phyloP scores from a whole-genome alignment of 768 basidiomycete genomes.

The Hemileccinum rubropunctum region DNA sequence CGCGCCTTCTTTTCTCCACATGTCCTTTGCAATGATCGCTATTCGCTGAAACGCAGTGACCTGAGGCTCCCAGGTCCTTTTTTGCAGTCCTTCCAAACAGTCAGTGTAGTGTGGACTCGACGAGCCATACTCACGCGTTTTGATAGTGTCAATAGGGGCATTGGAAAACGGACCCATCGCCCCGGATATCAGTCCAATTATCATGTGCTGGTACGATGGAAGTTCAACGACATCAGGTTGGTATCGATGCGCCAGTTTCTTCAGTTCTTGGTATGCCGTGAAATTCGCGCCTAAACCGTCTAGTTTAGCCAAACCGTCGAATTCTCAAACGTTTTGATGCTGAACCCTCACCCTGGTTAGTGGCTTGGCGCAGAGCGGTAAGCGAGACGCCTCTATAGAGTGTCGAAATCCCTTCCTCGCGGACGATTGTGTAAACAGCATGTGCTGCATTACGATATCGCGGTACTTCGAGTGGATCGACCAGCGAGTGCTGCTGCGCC shows the following conservation, averaged over 20 bases:
- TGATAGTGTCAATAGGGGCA: conserved; percentile 93
- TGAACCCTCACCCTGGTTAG: conserved; percentile 79
- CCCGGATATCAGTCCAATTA: conserved; percentile 92
- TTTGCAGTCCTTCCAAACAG: conserved; percentile 66
- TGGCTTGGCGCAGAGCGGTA: conserved; percentile 94
- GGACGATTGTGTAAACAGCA: conserved; percentile 90
- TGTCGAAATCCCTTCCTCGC: conserved; percentile 83
- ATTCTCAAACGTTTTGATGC: conserved; percentile 5
- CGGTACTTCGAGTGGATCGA: conserved; percentile 91
- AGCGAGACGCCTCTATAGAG: conserved; percentile 92
- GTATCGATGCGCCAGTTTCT: conserved; percentile 69
- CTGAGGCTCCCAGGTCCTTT: conserved; percentile 69
- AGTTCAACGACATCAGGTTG: conserved; percentile 81
- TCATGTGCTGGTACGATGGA: conserved; percentile 94
- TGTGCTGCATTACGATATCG: conserved; percentile 96
- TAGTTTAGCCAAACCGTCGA: neutral
- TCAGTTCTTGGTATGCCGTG: conserved; percentile 96
- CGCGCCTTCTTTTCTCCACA: conserved; percentile 91
- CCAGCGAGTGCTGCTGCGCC: conserved; percentile 95
- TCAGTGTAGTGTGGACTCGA: neutral
- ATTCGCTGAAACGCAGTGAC: conserved; percentile 80
- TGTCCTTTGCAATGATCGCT: conserved; percentile 75
- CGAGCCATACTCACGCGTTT: conserved; percentile 65
- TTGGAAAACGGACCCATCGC: conserved; percentile 99
- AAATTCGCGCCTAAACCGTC: conserved; percentile 79